Percentiles rank a stretch among this genome's conserved stretches.
phyloP scores from a whole-genome alignment of 2,329 filamentous ascomycete species.

The Aureobasidium namibiae region DNA sequence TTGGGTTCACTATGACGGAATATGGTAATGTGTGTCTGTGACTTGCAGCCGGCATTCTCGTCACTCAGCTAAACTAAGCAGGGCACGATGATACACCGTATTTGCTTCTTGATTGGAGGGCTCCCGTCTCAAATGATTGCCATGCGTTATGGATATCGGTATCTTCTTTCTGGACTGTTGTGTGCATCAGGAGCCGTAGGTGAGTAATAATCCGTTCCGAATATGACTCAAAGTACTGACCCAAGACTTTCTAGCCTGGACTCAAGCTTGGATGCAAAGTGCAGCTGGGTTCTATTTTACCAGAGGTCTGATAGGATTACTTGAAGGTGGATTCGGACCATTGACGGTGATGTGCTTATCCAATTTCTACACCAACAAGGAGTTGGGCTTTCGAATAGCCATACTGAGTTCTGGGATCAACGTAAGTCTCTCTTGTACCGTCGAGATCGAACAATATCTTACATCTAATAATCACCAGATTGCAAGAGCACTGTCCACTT shows the following conservation, averaged over 20 bases:
- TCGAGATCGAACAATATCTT: background rate
- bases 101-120: conserved; percentile 11
- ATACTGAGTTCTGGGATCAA: conserved; percentile 9
- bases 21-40: conserved; percentile 12
- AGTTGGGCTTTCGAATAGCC: conserved; percentile 13
- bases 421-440: too few relatives aligned
- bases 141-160: conserved; percentile 13
- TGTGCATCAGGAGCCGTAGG: conserved; percentile 12
- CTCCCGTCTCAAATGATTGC: conserved; percentile 14
- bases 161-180: conserved; percentile 13
- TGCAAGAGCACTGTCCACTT: conserved; percentile 11
- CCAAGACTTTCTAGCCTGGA: background rate
- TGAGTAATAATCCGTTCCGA: background rate
- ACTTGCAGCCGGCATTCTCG: too few relatives aligned
- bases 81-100: conserved; percentile 12
- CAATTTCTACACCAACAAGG: conserved; percentile 14
- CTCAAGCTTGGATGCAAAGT: conserved; percentile 12
- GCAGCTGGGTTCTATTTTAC: conserved; percentile 11
- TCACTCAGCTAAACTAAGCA: background rate
- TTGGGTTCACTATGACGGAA: conserved; percentile 12
- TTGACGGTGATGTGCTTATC: conserved; percentile 14
- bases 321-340: conserved; percentile 14
- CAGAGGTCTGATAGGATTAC: conserved; percentile 11
- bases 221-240: background rate
- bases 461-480: background rate